Evolutionary conservation across 2,329 filamentous ascomycete species (phyloP).

Genomic region (Aureobasidium sp.): DNA sequence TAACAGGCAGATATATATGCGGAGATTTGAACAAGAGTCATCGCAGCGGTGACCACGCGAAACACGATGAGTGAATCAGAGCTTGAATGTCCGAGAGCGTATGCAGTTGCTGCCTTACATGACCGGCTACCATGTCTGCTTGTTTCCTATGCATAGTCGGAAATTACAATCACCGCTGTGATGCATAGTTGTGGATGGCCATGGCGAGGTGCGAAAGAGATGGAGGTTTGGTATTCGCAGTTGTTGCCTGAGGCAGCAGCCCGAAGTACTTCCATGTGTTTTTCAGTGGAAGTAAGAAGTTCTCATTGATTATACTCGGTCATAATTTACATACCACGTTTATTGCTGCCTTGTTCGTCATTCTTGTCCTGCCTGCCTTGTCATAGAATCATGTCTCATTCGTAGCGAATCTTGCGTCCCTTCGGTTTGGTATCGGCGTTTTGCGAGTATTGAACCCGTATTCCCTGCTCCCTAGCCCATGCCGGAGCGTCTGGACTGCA

Average conservation of each 20-base stretch:
- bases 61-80: background rate
- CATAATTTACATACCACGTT: background rate
- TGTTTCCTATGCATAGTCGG: background rate
- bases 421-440: background rate
- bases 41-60: background rate
- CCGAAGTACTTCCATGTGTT: background rate
- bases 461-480: slow-evolving; percentile 33
- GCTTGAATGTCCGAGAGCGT: background rate
- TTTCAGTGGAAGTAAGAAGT: background rate
- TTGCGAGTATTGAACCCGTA: slow-evolving; percentile 24
- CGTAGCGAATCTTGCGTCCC: slow-evolving; percentile 8
- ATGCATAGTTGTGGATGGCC: no score
- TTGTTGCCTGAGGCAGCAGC: background rate
- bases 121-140: background rate
- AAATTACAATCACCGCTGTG: background rate
- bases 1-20: background rate
- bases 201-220: background rate
- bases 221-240: background rate
- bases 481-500: slow-evolving; percentile 36
- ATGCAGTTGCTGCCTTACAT: background rate
- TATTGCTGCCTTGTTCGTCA: background rate
- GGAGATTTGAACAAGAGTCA: background rate
- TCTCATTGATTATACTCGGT: background rate
- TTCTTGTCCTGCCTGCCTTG: background rate
- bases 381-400: slow-evolving; percentile 5